phyloP scores from a whole-genome alignment of 805 yeast species.

The Millerozyma acaciae region DNA sequence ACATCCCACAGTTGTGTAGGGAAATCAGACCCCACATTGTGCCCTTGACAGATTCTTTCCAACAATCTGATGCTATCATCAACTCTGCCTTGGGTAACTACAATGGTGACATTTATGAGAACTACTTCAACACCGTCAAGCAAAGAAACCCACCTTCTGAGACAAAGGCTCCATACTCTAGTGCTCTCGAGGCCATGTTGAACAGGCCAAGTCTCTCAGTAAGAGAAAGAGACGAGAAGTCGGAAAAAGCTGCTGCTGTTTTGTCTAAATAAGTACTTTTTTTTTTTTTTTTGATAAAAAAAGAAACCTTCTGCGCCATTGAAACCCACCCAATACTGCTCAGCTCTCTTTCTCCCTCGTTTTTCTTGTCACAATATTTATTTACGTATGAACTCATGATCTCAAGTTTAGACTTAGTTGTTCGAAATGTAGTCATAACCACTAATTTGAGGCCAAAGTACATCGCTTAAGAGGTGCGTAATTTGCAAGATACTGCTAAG shows the following conservation, averaged over 20 bases:
- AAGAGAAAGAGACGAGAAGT: constrained; percentile 37
- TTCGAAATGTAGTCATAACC: too few relatives aligned
- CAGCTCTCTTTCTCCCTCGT: too few relatives aligned
- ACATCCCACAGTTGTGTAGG: constrained; percentile 29
- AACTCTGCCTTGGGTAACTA: constrained; percentile 41
- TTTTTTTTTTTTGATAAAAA: too few relatives aligned
- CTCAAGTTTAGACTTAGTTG: too few relatives aligned
- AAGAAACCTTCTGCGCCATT: too few relatives aligned
- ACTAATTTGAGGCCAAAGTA: too few relatives aligned
- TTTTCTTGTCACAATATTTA: too few relatives aligned
- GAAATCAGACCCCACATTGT: constrained; percentile 39
- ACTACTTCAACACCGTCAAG: constrained; percentile 37
- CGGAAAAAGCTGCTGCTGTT: constrained; percentile 28
- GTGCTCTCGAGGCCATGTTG: constrained; percentile 37
- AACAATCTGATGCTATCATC: constrained; percentile 39
- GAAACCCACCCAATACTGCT: too few relatives aligned
- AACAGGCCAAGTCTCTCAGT: constrained; percentile 32
- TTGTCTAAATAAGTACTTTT: constrained; percentile 25
- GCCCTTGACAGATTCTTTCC: constrained; percentile 42
- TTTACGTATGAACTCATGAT: too few relatives aligned
- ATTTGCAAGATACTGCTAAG: too few relatives aligned
- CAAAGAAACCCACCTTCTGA: constrained; percentile 25
- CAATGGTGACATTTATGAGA: constrained; percentile 43
- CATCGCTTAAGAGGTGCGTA: too few relatives aligned
- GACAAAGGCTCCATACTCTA: constrained; percentile 40